Base-by-base conservation (phyloP, 495 filamentous ascomycete species). In the Penicillium lagena region DNA sequence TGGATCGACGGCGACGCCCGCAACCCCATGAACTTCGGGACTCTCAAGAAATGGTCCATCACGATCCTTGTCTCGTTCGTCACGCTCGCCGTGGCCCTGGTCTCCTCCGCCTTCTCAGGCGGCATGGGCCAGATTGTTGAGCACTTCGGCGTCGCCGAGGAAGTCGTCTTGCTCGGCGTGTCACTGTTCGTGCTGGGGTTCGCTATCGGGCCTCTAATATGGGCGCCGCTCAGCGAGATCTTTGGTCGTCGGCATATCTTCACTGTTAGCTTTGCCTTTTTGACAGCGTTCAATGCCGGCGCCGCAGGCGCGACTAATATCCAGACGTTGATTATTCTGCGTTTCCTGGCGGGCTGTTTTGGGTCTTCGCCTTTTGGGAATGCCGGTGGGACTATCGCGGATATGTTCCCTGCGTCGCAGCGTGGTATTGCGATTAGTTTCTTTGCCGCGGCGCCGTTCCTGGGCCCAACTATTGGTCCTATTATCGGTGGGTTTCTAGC, bases 161-260 rank as follows among this genome's bases (percentile, higher is more conserved):
- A 74, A 41, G 68, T 78, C 31, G 75, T 64, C 43, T 75, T 69
- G 6, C 58, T 81, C 8, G 77, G 72, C 14, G 71, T 74, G 4
- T 66, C 62, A 7, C 57, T 83, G 0, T 80, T 77, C 49, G 68
- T 83, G 1, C 50, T 81, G 9, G 85, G 69, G 7, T 72, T 71
- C 35, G 64, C 67, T 1, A 46, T 76, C 27, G 78, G 74, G 6
- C 78, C 75, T 0, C 48, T 74, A 0, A 45, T 79, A n/a, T 82
- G 68, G 63, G 76, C 70, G 5, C 89, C 89, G 0, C 59, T 90
- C 8, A 75, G 68, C 39, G 60, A 63, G 39, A 59, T 56, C 1
- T 88, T 80, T 49, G 86, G 86, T n/a, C 75, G 86, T 35, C 80
- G 83, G 43, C 69, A 79, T 43, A 66, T 85, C 22, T 89, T 85